Conservation (phyloP, 768 basidiomycete genomes). For the Suillus hirtellus region DNA sequence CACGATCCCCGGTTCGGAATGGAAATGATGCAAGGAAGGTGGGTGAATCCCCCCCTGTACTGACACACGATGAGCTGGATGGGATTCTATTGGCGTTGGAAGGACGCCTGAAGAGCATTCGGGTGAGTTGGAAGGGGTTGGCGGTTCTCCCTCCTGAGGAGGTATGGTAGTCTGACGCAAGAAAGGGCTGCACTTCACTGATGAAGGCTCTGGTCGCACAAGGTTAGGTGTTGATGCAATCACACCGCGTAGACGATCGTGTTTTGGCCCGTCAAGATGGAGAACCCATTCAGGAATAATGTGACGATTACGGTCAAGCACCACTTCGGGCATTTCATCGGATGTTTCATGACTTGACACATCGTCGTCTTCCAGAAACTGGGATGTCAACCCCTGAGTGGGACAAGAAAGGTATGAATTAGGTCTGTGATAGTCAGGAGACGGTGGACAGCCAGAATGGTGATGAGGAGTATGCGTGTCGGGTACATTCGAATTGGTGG, state of each 20-base stretch:
- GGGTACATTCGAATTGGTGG: conserved; percentile 21
- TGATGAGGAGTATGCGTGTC: conserved; percentile 17
- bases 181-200: conserved; percentile 41
- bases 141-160: conserved; percentile 42
- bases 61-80: conserved; percentile 19
- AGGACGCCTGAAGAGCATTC: conserved; percentile 36
- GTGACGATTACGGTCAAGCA: conserved; percentile 89
- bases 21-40: conserved; percentile 41
- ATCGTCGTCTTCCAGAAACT: conserved; percentile 29
- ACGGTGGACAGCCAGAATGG: conserved; percentile 24
- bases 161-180: conserved; percentile 40
- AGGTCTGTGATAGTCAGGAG: conserved; percentile 29
- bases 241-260: conserved; percentile 50
- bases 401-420: conserved; percentile 26
- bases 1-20: conserved; percentile 39
- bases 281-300: conserved; percentile 95
- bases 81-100: conserved; percentile 26
- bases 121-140: conserved; percentile 53
- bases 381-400: conserved; percentile 8
- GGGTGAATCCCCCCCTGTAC: conserved; percentile 29
- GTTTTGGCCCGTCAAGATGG: conserved; percentile 44
- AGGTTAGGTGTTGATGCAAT: conserved; percentile 76
- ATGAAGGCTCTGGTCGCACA: conserved; percentile 26
- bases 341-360: conserved; percentile 49
- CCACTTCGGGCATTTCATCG: conserved; percentile 93